Percentiles rank a stretch among this genome's conserved stretches.
These are phyloP conservation scores for Hanseniaspora pseudoguilliermondii DNA, from an alignment of 805 yeast genomes.

Conservation along the genomic window DNA sequence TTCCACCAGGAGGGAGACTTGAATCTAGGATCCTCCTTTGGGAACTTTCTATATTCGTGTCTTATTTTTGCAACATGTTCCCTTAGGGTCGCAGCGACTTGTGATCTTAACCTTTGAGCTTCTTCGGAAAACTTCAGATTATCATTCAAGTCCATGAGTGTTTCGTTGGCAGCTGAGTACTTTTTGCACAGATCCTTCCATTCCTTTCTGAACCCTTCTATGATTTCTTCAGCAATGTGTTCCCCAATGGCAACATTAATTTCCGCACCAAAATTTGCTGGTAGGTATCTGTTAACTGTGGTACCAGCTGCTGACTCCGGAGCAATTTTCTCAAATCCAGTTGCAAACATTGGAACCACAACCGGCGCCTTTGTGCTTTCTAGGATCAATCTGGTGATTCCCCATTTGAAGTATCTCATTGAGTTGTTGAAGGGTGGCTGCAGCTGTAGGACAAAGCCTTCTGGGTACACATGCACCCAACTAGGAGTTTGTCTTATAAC, in stretches of 20 bases:
- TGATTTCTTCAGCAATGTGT: slow-evolving; percentile 46
- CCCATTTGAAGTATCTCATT: slow-evolving; percentile 94
- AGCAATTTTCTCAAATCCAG: slow-evolving; percentile 75
- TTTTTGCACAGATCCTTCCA: slow-evolving; percentile 57
- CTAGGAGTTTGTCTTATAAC: slow-evolving; percentile 51
- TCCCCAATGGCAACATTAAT: slow-evolving; percentile 61
- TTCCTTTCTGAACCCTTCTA: slow-evolving; percentile 48
- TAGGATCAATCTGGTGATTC: slow-evolving; percentile 67
- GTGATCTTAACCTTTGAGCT: slow-evolving; percentile 55
- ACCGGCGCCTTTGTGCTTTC: slow-evolving; percentile 78
- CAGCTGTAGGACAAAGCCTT: slow-evolving; percentile 80
- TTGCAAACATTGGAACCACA: slow-evolving; percentile 70
- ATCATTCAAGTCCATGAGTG: slow-evolving; percentile 41
- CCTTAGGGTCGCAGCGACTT: slow-evolving; percentile 58
- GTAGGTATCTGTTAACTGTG: slow-evolving; percentile 45
- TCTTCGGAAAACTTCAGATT: slow-evolving; percentile 51
- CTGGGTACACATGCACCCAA: slow-evolving; percentile 94
- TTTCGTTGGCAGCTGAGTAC: slow-evolving; percentile 38
- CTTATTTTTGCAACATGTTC: slow-evolving; percentile 42
- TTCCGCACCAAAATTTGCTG: slow-evolving; percentile 53
- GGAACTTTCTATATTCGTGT: slow-evolving; percentile 30
- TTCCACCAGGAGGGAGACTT: slow-evolving; percentile 65
- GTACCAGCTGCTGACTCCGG: slow-evolving; percentile 56
- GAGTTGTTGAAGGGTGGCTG: slow-evolving; percentile 69
- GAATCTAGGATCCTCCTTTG: slow-evolving; percentile 57